Evolutionary conservation across 768 basidiomycete genomes (phyloP).

Genomic region (Russula dissimulans): DNA sequence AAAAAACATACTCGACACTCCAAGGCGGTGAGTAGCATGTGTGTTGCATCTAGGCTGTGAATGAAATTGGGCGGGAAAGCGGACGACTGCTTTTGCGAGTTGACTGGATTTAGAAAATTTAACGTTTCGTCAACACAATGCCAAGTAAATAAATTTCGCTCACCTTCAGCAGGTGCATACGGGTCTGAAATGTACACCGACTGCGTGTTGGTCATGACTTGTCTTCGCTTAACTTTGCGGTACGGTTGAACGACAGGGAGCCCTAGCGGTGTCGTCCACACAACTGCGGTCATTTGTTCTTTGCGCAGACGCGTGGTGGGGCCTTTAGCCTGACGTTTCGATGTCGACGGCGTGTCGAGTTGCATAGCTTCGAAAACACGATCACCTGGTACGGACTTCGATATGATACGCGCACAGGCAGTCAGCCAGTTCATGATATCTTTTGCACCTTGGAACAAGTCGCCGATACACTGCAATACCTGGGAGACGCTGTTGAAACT

Average conservation of each 20-base stretch:
- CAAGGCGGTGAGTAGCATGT: constrained; percentile 95
- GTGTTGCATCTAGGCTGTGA: constrained; percentile 94
- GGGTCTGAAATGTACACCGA: constrained; percentile 88
- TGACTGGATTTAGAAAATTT: constrained; percentile 39
- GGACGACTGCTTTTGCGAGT: constrained; percentile 78
- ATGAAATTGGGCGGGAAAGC: constrained; percentile 99
- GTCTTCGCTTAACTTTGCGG: constrained; percentile 71
- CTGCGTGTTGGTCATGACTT: constrained; percentile 78
- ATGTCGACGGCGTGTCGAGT: constrained; percentile 17
- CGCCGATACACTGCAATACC: constrained; percentile 76
- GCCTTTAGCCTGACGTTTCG: constrained; percentile 7
- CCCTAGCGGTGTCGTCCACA: constrained; percentile 96
- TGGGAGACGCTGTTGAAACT: constrained; percentile 22
- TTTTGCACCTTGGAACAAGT: constrained; percentile 89
- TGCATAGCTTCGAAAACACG: constrained; percentile 42
- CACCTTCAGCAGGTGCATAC: constrained; percentile 58
- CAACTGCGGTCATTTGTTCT: constrained; percentile 91
- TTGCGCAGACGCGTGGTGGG: constrained; percentile 44
- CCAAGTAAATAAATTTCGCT: background rate
- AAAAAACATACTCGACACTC: constrained; percentile 61
- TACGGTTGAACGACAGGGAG: constrained; percentile 96
- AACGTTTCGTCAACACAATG: background rate
- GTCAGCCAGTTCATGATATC: constrained; percentile 89
- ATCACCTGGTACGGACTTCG: constrained; percentile 74
- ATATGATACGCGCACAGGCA: constrained; percentile 69